Evolutionary conservation across 805 yeast genomes (phyloP).

Genomic region (Debaryomyces tyrocola): DNA sequence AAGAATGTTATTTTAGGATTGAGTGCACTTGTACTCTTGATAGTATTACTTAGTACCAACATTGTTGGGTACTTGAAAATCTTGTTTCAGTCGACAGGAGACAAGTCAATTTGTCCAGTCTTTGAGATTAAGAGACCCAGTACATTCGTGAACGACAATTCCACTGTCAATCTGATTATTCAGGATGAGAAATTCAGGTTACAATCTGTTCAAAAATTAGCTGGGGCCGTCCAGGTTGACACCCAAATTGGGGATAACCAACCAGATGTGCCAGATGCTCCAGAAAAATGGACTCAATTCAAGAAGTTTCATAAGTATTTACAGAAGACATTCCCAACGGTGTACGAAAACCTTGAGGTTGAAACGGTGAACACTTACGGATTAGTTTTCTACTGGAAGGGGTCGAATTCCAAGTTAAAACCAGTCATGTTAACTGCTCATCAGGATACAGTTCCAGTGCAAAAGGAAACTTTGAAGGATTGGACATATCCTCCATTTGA

Average conservation of each 20-base stretch:
- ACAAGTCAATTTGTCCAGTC: conserved; percentile 11
- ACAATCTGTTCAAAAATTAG: conserved; percentile 42
- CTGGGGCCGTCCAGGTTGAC: conserved; percentile 62
- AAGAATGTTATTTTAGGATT: conserved; percentile 9
- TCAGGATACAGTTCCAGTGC: conserved; percentile 81
- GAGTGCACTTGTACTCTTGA: conserved; percentile 11
- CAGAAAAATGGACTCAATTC: conserved; percentile 46
- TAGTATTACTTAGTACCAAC: conserved; percentile 17
- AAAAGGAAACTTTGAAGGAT: conserved; percentile 48
- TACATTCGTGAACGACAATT: conserved; percentile 19
- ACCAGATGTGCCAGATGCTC: conserved; percentile 51
- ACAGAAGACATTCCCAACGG: conserved; percentile 52
- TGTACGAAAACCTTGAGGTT: conserved; percentile 48
- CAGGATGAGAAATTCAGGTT: conserved; percentile 24
- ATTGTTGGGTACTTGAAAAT: conserved; percentile 18
- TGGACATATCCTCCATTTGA: conserved; percentile 71
- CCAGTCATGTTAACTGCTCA: conserved; percentile 76
- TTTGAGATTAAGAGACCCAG: conserved; percentile 5
- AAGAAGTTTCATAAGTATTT: conserved; percentile 52
- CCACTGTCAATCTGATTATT: conserved; percentile 29
- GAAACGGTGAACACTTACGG: conserved; percentile 63
- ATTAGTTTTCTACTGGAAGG: conserved; percentile 62
- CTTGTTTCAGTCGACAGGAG: conserved; percentile 2
- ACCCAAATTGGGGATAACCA: conserved; percentile 61
- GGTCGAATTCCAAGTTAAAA: conserved; percentile 55